phyloP scores from a whole-genome alignment of 805 yeast species.

The Candida maesae region DNA sequence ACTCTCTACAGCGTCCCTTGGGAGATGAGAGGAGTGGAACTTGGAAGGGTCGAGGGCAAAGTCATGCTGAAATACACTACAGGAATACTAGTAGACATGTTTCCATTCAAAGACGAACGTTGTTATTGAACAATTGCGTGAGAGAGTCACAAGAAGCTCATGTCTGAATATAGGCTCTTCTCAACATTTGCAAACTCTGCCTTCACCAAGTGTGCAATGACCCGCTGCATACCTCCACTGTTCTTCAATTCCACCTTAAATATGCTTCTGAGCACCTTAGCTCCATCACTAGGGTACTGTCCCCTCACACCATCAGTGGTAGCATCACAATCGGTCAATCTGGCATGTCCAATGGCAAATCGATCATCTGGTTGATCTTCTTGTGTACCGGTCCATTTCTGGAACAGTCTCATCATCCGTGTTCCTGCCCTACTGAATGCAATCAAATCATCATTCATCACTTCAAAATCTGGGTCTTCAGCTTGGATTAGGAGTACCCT shows the following conservation, averaged over 20 bases:
- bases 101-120: no score
- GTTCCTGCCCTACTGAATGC: background rate
- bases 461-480: conserved; percentile 3
- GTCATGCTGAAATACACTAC: no score
- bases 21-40: no score
- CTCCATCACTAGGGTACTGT: background rate
- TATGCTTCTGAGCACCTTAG: background rate
- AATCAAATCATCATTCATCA: background rate
- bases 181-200: conserved; percentile 1
- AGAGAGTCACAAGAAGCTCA: background rate
- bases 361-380: background rate
- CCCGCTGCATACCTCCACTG: background rate
- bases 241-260: conserved; percentile 1
- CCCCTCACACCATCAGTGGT: background rate
- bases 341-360: background rate
- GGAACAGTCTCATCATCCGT: background rate
- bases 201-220: conserved; percentile 1
- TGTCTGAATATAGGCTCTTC: background rate
- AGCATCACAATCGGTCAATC: background rate
- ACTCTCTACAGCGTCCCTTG: no score
- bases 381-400: background rate
- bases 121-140: no score
- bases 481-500: conserved; percentile 42
- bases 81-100: no score
- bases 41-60: no score